Evolutionary conservation across 179 eudicot genomes (phyloP).

Genomic region (Carnegiea gigantea): DNA sequence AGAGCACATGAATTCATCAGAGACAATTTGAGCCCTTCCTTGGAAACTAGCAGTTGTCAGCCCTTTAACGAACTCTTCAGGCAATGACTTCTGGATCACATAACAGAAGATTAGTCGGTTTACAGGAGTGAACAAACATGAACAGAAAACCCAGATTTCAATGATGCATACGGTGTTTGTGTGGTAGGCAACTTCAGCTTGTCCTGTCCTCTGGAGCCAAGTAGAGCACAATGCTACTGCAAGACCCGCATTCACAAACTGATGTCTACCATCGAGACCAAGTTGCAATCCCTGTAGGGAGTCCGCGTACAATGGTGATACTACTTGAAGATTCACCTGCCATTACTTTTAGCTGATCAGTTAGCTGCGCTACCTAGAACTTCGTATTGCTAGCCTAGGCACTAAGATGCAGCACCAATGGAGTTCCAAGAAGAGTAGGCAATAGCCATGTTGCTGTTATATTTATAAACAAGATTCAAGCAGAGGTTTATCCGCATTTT

Average conservation of each 20-base stretch:
- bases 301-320: conserved; percentile 53
- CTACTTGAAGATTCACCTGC: conserved; percentile 81
- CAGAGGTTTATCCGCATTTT: neutral
- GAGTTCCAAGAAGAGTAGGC: neutral
- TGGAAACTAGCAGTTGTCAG: conserved; percentile 73
- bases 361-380: conserved; percentile 1
- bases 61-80: conserved; percentile 82
- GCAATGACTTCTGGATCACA: conserved; percentile 64
- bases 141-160: conserved; percentile 1
- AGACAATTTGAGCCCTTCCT: conserved; percentile 91
- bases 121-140: conserved; percentile 1
- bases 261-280: conserved; percentile 94
- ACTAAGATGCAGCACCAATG: neutral
- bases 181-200: conserved; percentile 47
- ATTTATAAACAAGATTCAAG: neutral
- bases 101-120: conserved; percentile 1
- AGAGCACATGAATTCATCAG: conserved; percentile 49
- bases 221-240: conserved; percentile 86
- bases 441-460: neutral
- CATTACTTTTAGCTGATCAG: conserved; percentile 31
- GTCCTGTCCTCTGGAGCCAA: conserved; percentile 86
- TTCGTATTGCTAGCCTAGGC: neutral
- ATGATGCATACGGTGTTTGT: conserved; percentile 53
- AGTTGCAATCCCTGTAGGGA: conserved; percentile 61
- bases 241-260: conserved; percentile 88